These are phyloP conservation scores for Trebouxia sp. DNA, from an alignment of 139 green algal genomes.

Conservation along the genomic window DNA sequence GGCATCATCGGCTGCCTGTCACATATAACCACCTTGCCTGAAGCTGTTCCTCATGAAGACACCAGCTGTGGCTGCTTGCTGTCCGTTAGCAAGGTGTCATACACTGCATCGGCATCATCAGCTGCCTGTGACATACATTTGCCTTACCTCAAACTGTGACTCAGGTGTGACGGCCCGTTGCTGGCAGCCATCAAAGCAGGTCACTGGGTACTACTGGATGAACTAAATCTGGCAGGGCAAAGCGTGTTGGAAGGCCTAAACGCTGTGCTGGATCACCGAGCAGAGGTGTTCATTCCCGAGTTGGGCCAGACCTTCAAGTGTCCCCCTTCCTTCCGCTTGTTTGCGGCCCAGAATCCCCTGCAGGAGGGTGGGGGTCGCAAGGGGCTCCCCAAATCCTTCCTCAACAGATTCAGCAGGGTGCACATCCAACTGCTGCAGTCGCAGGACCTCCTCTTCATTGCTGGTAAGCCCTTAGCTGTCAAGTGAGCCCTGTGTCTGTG, in stretches of 20 bases:
- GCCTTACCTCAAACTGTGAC: too few relatives aligned
- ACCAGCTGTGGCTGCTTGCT: too few relatives aligned
- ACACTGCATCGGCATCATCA: too few relatives aligned
- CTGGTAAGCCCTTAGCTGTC: too few relatives aligned
- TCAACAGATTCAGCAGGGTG: constrained; percentile 97
- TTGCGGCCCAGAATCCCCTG: constrained; percentile 90
- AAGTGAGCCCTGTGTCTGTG: too few relatives aligned
- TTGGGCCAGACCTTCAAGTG: constrained; percentile 76
- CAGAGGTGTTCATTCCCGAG: constrained; percentile 95
- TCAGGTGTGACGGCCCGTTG: constrained; percentile 89
- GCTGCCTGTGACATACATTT: too few relatives aligned
- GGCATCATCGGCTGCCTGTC: too few relatives aligned
- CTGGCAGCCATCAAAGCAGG: constrained; percentile 85
- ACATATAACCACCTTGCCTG: too few relatives aligned
- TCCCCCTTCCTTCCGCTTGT: constrained; percentile 82
- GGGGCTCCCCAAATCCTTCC: constrained; percentile 94
- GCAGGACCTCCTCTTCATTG: constrained; percentile 83
- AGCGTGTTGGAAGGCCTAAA: constrained; percentile 96
- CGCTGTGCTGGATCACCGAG: constrained; percentile 92
- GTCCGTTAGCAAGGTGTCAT: too few relatives aligned
- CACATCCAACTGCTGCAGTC: constrained; percentile 80
- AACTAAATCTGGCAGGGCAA: constrained; percentile 92
- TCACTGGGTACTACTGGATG: constrained; percentile 97
- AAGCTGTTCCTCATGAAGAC: too few relatives aligned
- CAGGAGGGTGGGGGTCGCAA: constrained; percentile 94